Conservation (phyloP, 225 moss, liverwort and hornwort species). For the Marchantia paleacea region DNA sequence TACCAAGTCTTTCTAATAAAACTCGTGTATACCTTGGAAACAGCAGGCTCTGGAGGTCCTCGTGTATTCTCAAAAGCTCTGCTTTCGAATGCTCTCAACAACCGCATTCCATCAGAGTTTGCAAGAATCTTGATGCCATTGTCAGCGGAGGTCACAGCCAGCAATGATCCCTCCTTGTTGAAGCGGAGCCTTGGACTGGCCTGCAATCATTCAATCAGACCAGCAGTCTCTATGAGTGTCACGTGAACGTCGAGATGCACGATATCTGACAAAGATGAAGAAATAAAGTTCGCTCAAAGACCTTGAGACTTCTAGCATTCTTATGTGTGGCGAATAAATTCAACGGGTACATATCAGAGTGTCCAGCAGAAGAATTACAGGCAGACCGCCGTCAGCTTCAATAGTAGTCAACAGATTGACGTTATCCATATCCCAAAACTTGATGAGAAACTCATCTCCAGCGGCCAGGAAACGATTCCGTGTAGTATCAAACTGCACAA, state of each 20-base stretch:
- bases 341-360: neutral
- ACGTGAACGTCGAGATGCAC: neutral
- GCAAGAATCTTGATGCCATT: constrained; percentile 96
- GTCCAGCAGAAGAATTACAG: constrained; percentile 41
- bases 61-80: constrained; percentile 75
- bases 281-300: no score
- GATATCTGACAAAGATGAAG: neutral
- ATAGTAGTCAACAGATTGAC: constrained; percentile 77
- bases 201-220: constrained; percentile 36
- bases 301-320: no score
- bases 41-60: constrained; percentile 74
- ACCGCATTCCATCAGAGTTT: constrained; percentile 76
- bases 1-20: neutral
- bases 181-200: constrained; percentile 92
- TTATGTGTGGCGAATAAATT: no score
- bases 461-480: constrained; percentile 94
- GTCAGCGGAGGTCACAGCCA: constrained; percentile 91
- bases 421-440: constrained; percentile 99
- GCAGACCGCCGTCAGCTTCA: constrained; percentile 93
- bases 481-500: constrained; percentile 96
- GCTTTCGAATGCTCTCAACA: constrained; percentile 74
- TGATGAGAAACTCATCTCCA: constrained; percentile 94
- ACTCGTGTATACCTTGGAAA: constrained; percentile 58
- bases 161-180: constrained; percentile 89
- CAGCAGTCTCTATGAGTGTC: no score